Evolutionary conservation across 352 stramenopile species (phyloP), one percentile per base, ranked within the genome.

Genomic region (Phytophthora macrochlamydospora): DNA sequence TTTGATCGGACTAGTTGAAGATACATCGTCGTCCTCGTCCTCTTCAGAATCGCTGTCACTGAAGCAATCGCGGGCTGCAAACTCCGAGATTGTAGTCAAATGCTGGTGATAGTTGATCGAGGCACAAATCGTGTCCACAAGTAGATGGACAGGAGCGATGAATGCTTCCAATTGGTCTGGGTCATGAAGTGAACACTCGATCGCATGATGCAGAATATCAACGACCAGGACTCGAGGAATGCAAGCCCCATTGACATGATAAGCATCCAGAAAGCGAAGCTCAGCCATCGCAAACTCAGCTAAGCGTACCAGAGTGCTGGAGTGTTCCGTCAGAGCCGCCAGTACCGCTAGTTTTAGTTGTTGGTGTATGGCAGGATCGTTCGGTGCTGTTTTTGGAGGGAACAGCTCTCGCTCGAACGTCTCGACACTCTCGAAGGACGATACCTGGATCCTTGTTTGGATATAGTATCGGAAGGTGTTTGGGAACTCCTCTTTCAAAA

Each of bases 81-180:
- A 89, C 59, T 91, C 83, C 0, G 73, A 81, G 54, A 93, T 93
- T 1, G 83, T 91, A 4, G 81, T 82, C 37, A 91, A 66, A 51
- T 93, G 85, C 64, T 90, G 83, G 35, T 91, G 81, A 32, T 91
- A 93, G 55, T 92, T 92, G 57, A 93, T 92, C 2, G 75, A 75
- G 2, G 81, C 79, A 29, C 85, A 92, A 30, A 91, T 65, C 2
- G 71, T 87, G 18, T 87, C 79, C 29, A 89, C 48, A 7, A 92
- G 54, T 33, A 78, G 69, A 42, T 92, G 70, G 29, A 90, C 63
- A 0, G 73, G 75, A 6, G 76, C 60, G 2, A 92, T 56, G 38
- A 93, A 86, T 1, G 76, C 53, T 18, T 86, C 76, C 31, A 90
- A 42, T 24, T 77, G 79, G 4, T 76, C 58, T 1, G 63, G 51